Evolutionary conservation across 257 asterid species (phyloP).

Genomic region (Nicotiana paniculata): DNA sequence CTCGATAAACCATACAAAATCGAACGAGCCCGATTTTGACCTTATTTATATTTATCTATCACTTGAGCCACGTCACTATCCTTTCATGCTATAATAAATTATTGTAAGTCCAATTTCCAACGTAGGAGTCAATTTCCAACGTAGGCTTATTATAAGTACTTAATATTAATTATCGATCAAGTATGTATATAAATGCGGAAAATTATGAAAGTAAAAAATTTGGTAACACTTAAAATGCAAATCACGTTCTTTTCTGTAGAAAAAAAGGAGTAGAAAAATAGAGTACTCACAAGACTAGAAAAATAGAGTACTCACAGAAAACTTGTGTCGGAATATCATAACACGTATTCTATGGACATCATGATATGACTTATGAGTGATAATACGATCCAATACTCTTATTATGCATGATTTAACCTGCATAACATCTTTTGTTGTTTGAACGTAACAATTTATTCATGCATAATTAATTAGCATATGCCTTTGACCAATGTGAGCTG

Average conservation of each 20-base stretch:
- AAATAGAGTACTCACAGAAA: neutral
- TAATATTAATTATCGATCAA: too few species aligned
- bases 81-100: too few species aligned
- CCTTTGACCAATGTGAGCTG: neutral
- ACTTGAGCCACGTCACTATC: too few species aligned
- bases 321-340: neutral
- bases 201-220: too few species aligned
- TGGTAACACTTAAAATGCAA: too few species aligned
- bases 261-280: neutral
- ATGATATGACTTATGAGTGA: neutral
- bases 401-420: neutral
- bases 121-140: too few species aligned
- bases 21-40: too few species aligned
- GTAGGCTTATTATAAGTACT: too few species aligned
- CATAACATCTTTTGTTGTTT: neutral
- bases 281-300: neutral
- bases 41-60: too few species aligned
- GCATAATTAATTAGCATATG: neutral
- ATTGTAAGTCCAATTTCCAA: too few species aligned
- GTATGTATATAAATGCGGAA: too few species aligned
- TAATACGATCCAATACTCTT: neutral
- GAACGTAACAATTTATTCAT: neutral
- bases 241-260: neutral
- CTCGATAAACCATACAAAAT: too few species aligned
- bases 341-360: neutral